A percentile compares a stretch with the other conserved stretches of the same genome.
These are phyloP conservation scores for Epichloe festucae DNA, from an alignment of 2,329 filamentous ascomycete species.

Conservation along the genomic window DNA sequence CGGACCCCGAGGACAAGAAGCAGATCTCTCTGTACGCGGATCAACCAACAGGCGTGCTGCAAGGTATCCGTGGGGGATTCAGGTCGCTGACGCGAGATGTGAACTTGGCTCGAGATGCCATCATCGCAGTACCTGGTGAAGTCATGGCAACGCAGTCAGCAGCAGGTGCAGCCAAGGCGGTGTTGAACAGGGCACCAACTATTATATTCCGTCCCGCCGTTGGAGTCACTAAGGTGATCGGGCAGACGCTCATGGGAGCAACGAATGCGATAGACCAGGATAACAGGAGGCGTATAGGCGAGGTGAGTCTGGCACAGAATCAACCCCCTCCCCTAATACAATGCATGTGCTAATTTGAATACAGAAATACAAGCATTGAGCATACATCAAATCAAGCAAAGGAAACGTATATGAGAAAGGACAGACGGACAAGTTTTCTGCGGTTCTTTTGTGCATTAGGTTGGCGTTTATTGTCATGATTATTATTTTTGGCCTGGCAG, in stretches of 20 bases:
- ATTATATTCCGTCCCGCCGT: conserved; percentile 85
- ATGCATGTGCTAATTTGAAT: conserved; percentile 3
- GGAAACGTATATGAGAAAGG: not conserved
- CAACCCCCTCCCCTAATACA: no score
- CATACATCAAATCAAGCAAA: not conserved
- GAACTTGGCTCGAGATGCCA: conserved; percentile 74
- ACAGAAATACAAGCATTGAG: conserved; percentile 38
- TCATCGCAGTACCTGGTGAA: conserved; percentile 88
- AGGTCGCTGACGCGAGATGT: conserved; percentile 74
- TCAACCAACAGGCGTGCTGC: conserved; percentile 78
- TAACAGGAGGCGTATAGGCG: conserved; percentile 69
- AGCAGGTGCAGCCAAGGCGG: conserved; percentile 63
- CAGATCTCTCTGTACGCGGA: conserved; percentile 87
- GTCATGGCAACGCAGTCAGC: conserved; percentile 78
- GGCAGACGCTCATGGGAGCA: conserved; percentile 80
- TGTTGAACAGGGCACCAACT: conserved; percentile 75
- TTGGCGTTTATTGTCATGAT: not conserved
- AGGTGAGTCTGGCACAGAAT: conserved; percentile 48
- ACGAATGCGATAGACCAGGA: conserved; percentile 81
- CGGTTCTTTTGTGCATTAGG: conserved; percentile 1
- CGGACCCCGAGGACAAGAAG: conserved; percentile 57
- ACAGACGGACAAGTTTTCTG: not conserved
- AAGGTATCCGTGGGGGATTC: conserved; percentile 79
- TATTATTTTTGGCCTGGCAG: not conserved
- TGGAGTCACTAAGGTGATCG: conserved; percentile 77